Base-by-base conservation (phyloP, 306 rosid species). In the Erythrophleum fordii region DNA sequence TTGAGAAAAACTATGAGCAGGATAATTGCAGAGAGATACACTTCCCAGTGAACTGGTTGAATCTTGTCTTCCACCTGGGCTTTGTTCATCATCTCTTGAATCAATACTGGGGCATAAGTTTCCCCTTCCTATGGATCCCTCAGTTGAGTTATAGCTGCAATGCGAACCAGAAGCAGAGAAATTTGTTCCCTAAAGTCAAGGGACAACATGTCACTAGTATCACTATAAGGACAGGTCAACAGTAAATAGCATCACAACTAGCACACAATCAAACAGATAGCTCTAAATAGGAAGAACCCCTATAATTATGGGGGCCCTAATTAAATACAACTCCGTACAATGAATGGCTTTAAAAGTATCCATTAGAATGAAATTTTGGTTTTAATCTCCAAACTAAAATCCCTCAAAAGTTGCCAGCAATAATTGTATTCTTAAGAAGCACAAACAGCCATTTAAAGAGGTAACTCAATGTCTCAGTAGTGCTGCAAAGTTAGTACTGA, bases 131-230 rank as follows among this genome's bases (percentile, higher is more conserved):
- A 46, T 69, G 62, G 81, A 83, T 39, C 83, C 87, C 64, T 86
- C 90, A 26, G 70, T 77, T 45, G 87, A 83, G 81, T 78, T 81
- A 73, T 52, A 76, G 81, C 87, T 86, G 79, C 60, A 77, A 71
- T 83, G 76, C 45, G 89, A 86, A 74, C 61, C 65, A 12, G 85
- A 83, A 62, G 74, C 90, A 61, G 90, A 83, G 75, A 86, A 79
- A 77, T 83, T 86, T 81, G 85, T 75, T 46, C 55, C 77, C 90
- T 86, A 76, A 82, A 83, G 69, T 44, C 81, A 83, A 74, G 48
- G 48, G 34, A 52, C 75, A 77, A 69, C 20, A n/a, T 56, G 48
- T 52, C 56, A 46, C 18, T 28, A 62, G 45, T 58, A 31, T 80
- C 70, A 66, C 49, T 59, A 75, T 65, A 79, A 62, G 62, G 79